Conservation (phyloP, 176 grass and related monocot species). For the Carex cristatella region DNA sequence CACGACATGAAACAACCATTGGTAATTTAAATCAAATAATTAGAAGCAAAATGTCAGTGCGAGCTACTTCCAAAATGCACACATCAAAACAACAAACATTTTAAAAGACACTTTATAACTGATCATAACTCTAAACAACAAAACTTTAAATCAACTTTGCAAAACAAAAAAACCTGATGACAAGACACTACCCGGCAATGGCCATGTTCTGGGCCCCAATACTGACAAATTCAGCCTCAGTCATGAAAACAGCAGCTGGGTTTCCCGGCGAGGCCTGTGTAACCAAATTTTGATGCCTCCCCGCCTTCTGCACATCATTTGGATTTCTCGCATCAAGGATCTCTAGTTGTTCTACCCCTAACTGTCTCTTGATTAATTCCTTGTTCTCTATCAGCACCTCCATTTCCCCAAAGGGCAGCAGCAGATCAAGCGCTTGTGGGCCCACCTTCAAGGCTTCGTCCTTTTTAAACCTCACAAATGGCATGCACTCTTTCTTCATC, state of each 20-base stretch:
- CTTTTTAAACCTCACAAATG: conserved; percentile 70
- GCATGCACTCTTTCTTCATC: conserved; percentile 74
- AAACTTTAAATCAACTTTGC: neutral
- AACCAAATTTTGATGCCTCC: conserved; percentile 32
- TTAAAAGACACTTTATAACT: neutral
- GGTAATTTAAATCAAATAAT: neutral
- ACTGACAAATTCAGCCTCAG: conserved; percentile 36
- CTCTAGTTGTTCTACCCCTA: conserved; percentile 37
- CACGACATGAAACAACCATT: neutral
- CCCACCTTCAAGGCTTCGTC: conserved; percentile 48
- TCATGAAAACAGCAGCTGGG: conserved; percentile 52
- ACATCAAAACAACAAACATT: neutral
- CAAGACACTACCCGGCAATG: conserved; percentile 14
- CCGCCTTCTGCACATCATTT: conserved; percentile 36
- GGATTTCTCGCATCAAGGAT: conserved; percentile 33
- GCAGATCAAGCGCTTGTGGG: conserved; percentile 49
- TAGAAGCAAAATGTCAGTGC: neutral
- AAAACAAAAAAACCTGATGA: neutral
- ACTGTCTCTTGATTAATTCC: conserved; percentile 60
- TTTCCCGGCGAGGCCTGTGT: conserved; percentile 58
- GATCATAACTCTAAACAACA: conserved; percentile 3
- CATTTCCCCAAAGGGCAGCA: conserved; percentile 58
- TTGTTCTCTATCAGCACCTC: conserved; percentile 51
- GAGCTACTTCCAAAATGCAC: neutral
- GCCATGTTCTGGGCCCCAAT: conserved; percentile 6